These are phyloP conservation scores for Picochlorum sp. DNA, from an alignment of 139 green algal species.

Conservation along the genomic window DNA sequence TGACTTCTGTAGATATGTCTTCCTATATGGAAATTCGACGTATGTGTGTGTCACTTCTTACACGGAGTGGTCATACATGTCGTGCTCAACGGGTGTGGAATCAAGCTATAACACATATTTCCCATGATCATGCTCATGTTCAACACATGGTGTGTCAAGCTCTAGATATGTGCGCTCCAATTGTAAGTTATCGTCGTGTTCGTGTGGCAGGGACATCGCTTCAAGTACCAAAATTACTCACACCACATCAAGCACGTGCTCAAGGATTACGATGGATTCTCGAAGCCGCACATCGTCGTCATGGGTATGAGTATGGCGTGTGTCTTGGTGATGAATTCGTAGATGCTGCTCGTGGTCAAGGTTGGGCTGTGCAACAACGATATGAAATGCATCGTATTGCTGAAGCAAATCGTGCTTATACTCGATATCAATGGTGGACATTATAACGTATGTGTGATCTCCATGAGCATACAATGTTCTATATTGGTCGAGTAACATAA, in stretches of 20 bases:
- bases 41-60: background rate
- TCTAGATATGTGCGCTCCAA: constrained; percentile 28
- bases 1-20: constrained; percentile 16
- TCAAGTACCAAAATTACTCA: constrained; percentile 32
- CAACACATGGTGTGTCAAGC: background rate
- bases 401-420: constrained; percentile 37
- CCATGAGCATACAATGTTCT: no score
- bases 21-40: background rate
- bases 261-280: constrained; percentile 43
- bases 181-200: constrained; percentile 32
- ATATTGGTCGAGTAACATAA: constrained; percentile 33
- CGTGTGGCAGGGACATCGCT: constrained; percentile 32
- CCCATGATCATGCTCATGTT: background rate
- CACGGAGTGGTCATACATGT: background rate
- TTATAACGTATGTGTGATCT: background rate
- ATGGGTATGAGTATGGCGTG: constrained; percentile 21
- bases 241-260: constrained; percentile 27
- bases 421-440: constrained; percentile 43
- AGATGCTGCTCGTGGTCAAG: constrained; percentile 34
- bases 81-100: background rate
- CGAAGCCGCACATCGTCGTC: constrained; percentile 29
- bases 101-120: background rate
- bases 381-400: constrained; percentile 35
- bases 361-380: constrained; percentile 31
- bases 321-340: constrained; percentile 38